Evolutionary conservation across 352 stramenopile species (phyloP), one percentile per base, ranked within the genome.

Genomic region (Pythium dissimile): DNA sequence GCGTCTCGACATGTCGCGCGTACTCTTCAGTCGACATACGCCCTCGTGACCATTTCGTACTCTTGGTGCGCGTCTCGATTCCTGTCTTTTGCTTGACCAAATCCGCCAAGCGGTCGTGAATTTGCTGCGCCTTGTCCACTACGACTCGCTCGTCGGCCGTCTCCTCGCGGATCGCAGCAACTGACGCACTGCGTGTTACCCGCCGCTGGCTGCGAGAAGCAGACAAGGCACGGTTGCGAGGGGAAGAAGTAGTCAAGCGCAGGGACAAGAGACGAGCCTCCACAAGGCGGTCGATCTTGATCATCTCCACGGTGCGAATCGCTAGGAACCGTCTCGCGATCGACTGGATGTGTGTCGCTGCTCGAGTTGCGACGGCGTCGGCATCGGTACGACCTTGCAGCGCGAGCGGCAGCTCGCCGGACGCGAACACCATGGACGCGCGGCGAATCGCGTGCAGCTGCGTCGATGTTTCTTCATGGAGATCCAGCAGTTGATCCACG

Each of bases 241-340:
- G 39, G 0, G 55, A 52, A 1, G 55, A 51, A 2, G 46, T 37
- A 12, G 43, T n/a, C 24, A 31, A 48, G 1, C 42, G 28, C 58
- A 66, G 72, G 16, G 67, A 61, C 34, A 75, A 39, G 0, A 89
- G 34, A 46, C 77, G 62, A 31, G 65, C 51, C 35, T 85, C 75
- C 10, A 88, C 56, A 0, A 91, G 67, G 8, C 53, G 72, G 46
- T 88, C 78, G 32, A 89, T 72, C 41, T 75, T 76, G 46, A 83
- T 39, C 15, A 73, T 57, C 20, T 73, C 62, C 1, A 76, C 50
- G 1, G 58, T 48, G 27, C 76, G 74, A 24, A 62, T 77, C 1
- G 68, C 72, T 7, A 87, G 53, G 26, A 88, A 80, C 1, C 73
- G 52, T 8, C 80, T 72, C 27, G 77, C 66, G 2, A 65, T 58